These are phyloP conservation scores for Lupinus albus DNA, from an alignment of 306 rosid genomes.

Conservation along the genomic window DNA sequence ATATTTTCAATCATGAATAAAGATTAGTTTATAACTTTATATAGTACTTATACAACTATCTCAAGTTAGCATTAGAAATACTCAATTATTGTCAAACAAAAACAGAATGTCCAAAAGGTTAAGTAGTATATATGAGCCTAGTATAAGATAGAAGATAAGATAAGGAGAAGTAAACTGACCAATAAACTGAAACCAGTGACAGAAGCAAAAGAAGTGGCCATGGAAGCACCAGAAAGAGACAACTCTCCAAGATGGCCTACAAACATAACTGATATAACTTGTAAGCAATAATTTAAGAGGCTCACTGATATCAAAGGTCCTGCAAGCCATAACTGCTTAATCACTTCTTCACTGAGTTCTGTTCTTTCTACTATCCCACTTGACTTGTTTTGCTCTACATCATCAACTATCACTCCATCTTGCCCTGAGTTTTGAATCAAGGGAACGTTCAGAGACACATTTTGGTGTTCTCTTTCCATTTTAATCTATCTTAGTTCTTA, in stretches of 20 bases:
- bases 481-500: not conserved
- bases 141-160: not conserved
- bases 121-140: too few relatives aligned
- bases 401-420: conserved; percentile 18
- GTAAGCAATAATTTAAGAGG: conserved; percentile 50
- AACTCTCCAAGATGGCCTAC: conserved; percentile 81
- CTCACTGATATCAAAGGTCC: conserved; percentile 66
- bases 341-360: conserved; percentile 57
- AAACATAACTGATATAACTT: conserved; percentile 70
- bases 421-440: conserved; percentile 43
- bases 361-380: conserved; percentile 12
- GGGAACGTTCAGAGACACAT: conserved; percentile 37
- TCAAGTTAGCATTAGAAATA: too few relatives aligned
- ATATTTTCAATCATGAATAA: too few relatives aligned
- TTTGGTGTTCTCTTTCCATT: conserved; percentile 48
- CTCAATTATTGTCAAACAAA: not conserved
- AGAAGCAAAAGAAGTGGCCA: conserved; percentile 76
- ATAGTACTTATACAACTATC: too few relatives aligned
- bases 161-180: conserved; percentile 46
- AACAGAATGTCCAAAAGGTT: not conserved
- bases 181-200: conserved; percentile 79
- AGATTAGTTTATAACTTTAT: too few relatives aligned
- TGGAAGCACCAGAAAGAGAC: conserved; percentile 74
- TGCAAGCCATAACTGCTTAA: conserved; percentile 77
- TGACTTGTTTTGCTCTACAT: not conserved